Percentiles rank a stretch among this genome's conserved stretches.
Evolutionary conservation across 2,329 filamentous ascomycete genomes (phyloP).

Genomic region (Cadophora luteo-olivacea): DNA sequence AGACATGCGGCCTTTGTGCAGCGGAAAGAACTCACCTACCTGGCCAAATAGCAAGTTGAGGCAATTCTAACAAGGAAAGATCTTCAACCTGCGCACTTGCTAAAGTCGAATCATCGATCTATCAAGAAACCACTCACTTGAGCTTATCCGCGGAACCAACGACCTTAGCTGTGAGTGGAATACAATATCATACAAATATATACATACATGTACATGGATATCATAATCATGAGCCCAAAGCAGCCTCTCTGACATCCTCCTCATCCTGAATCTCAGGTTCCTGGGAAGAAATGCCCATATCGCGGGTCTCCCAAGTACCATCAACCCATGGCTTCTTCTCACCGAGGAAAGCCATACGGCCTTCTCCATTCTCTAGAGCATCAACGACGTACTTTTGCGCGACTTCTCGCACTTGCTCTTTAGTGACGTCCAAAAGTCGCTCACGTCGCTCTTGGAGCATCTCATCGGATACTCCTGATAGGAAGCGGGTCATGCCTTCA

Average conservation of each 20-base stretch:
- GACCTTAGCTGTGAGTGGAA: slow-evolving; percentile 38
- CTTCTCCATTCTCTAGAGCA: slow-evolving; percentile 62
- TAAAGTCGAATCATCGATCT: background rate
- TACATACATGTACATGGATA: slow-evolving; percentile 29
- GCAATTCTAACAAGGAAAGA: background rate
- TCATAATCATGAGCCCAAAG: slow-evolving; percentile 36
- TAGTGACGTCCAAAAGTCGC: slow-evolving; percentile 84
- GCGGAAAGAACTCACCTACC: background rate
- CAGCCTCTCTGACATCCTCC: slow-evolving; percentile 38
- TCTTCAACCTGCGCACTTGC: background rate
- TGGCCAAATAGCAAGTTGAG: background rate
- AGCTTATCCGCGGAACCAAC: slow-evolving; percentile 25
- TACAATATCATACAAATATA: slow-evolving; percentile 38
- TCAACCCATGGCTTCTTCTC: slow-evolving; percentile 83
- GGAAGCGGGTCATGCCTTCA: slow-evolving; percentile 86
- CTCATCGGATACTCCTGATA: slow-evolving; percentile 83
- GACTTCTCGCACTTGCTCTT: slow-evolving; percentile 78
- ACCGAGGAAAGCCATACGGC: slow-evolving; percentile 77
- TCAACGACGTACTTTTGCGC: slow-evolving; percentile 85
- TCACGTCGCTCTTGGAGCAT: slow-evolving; percentile 89
- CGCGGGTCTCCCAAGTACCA: slow-evolving; percentile 74
- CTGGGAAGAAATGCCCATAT: slow-evolving; percentile 70
- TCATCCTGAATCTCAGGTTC: slow-evolving; percentile 42
- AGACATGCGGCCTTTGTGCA: background rate
- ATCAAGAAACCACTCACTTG: slow-evolving; percentile 25